Conservation (phyloP, 2,329 filamentous ascomycete species). For the Lomentospora prolificans region DNA sequence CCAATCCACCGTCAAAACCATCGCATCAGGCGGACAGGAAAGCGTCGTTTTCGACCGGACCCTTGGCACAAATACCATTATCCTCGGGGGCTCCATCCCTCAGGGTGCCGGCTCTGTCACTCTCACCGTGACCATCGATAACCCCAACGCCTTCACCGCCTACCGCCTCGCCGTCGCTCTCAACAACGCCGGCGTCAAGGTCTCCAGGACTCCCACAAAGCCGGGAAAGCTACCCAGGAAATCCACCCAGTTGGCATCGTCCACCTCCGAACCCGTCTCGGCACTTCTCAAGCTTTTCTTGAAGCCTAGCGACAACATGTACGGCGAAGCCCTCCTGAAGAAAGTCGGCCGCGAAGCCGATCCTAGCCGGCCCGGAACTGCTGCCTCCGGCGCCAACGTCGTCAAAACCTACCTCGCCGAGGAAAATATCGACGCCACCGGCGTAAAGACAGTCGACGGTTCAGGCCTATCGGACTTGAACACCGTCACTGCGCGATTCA, state of each 20-base stretch:
- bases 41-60: neutral
- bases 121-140: conserved; percentile 3
- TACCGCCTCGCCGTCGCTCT: conserved; percentile 9
- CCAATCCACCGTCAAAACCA: conserved; percentile 3
- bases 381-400: neutral
- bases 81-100: neutral
- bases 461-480: conserved; percentile 1
- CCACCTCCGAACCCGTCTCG: conserved; percentile 3
- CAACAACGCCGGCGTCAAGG: conserved; percentile 3
- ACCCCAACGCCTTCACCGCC: conserved; percentile 8
- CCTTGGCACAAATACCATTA: conserved; percentile 3
- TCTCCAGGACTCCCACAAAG: neutral
- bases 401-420: neutral
- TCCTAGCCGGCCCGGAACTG: neutral
- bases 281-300: conserved; percentile 4
- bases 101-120: neutral
- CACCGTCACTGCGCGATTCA: conserved; percentile 2
- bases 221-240: neutral
- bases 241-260: neutral
- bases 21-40: neutral
- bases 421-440: neutral
- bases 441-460: conserved; percentile 2
- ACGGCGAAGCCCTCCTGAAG: conserved; percentile 10
- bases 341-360: neutral
- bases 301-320: conserved; percentile 10